These are phyloP conservation scores for Paracamarosporium sp. DNA, from an alignment of 2,329 filamentous ascomycete species.

Conservation along the genomic window DNA sequence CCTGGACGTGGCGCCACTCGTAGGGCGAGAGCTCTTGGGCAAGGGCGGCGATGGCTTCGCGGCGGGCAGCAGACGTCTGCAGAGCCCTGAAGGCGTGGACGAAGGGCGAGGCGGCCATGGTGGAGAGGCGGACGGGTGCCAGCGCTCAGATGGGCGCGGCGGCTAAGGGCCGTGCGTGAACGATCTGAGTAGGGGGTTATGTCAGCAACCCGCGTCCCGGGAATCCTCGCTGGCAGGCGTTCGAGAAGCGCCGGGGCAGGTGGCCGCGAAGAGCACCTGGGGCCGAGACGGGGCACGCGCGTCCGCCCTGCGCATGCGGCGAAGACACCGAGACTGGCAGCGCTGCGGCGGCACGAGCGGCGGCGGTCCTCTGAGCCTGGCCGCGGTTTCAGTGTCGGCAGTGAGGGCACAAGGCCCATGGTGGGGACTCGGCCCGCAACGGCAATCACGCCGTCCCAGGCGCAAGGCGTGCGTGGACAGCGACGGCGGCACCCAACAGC, in stretches of 20 bases:
- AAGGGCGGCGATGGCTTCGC: conserved; percentile 31
- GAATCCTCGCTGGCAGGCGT: background rate
- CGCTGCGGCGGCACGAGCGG: too few relatives aligned
- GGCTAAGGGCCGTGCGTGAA: too few relatives aligned
- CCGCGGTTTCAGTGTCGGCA: background rate
- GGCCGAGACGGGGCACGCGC: too few relatives aligned
- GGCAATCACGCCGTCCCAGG: background rate
- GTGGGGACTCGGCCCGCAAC: background rate
- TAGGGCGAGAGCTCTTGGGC: conserved; percentile 30
- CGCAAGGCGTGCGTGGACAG: background rate
- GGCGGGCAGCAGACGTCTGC: conserved; percentile 20
- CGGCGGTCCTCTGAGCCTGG: background rate
- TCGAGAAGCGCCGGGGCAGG: too few relatives aligned
- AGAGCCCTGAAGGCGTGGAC: conserved; percentile 26
- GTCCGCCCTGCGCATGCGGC: too few relatives aligned
- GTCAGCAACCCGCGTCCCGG: too few relatives aligned
- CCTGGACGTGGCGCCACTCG: conserved; percentile 38
- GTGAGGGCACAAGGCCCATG: background rate
- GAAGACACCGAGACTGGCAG: background rate
- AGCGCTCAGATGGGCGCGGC: background rate
- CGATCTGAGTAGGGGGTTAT: too few relatives aligned
- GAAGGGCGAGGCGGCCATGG: conserved; percentile 14
- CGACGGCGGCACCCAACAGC: background rate
- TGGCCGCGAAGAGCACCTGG: too few relatives aligned
- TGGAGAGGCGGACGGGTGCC: background rate